Evolutionary conservation across 129 eudicot species (phyloP).

Genomic region (Scalesia atractyloides): DNA sequence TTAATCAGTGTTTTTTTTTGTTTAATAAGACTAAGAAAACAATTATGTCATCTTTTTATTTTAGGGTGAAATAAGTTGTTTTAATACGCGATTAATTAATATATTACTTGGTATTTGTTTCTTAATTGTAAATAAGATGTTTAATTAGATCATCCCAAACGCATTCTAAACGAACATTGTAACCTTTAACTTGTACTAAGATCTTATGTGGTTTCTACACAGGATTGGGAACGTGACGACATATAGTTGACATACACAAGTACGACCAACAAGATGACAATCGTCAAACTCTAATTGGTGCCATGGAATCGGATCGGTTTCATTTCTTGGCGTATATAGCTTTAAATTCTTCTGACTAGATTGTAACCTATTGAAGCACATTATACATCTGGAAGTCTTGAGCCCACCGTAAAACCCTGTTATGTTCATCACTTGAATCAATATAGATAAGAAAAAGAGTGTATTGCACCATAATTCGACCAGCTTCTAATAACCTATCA

Average conservation of each 20-base stretch:
- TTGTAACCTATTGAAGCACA: constrained; percentile 62
- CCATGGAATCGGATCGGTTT: background rate
- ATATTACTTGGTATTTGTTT: background rate
- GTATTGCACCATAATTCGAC: no score
- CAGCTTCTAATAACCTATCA: no score
- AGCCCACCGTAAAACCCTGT: constrained; percentile 15
- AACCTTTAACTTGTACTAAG: constrained; percentile 7
- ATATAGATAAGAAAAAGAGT: background rate
- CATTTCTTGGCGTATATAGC: constrained; percentile 49
- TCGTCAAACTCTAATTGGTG: constrained; percentile 32
- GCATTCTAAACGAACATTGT: no score
- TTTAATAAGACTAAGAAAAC: no score
- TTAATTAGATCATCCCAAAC: no score
- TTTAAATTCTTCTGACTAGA: constrained; percentile 76
- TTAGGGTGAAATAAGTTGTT: background rate
- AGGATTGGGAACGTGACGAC: constrained; percentile 37
- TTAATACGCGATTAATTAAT: background rate
- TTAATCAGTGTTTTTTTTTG: no score
- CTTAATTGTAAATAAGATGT: no score
- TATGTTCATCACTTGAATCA: background rate
- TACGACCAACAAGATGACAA: constrained; percentile 17
- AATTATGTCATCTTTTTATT: no score
- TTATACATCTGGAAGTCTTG: constrained; percentile 70
- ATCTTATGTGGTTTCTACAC: background rate
- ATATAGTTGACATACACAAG: constrained; percentile 18